These are phyloP conservation scores for Kwoniella mangroviensis DNA, from an alignment of 768 basidiomycete genomes.

Conservation along the genomic window DNA sequence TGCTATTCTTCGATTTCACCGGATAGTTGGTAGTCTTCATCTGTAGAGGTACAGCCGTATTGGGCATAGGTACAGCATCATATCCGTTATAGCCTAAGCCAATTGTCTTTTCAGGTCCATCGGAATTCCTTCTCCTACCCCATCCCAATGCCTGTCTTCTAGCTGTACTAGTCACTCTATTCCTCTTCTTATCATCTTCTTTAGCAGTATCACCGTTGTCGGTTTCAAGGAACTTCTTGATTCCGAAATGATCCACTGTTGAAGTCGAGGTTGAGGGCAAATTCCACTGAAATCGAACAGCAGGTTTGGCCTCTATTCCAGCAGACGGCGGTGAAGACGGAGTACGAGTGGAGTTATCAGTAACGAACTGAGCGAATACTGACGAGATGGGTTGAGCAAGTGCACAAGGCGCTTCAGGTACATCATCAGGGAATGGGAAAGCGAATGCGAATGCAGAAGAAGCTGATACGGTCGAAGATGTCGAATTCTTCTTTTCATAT, in stretches of 20 bases:
- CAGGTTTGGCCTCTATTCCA: background rate
- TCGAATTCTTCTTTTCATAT: slow-evolving; percentile 49
- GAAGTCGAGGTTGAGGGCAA: background rate
- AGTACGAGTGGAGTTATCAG: background rate
- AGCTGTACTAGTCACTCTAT: slow-evolving; percentile 37
- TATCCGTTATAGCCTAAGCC: slow-evolving; percentile 5
- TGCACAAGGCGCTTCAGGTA: slow-evolving; percentile 19
- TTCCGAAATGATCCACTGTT: slow-evolving; percentile 22
- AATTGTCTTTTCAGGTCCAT: slow-evolving; percentile 33
- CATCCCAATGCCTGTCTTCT: slow-evolving; percentile 46
- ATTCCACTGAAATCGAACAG: slow-evolving; percentile 5
- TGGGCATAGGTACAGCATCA: background rate
- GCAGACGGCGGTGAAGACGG: slow-evolving; percentile 20
- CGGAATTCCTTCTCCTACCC: slow-evolving; percentile 42
- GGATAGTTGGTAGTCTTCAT: background rate
- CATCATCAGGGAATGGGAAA: slow-evolving; percentile 21
- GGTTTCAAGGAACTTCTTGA: slow-evolving; percentile 19
- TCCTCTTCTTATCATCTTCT: slow-evolving; percentile 22
- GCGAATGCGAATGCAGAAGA: slow-evolving; percentile 23
- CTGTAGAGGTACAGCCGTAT: slow-evolving; percentile 12
- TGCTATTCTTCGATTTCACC: background rate
- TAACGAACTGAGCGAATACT: slow-evolving; percentile 35
- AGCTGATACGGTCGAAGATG: slow-evolving; percentile 24
- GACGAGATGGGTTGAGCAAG: slow-evolving; percentile 7
- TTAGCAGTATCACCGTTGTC: slow-evolving; percentile 7